Base-by-base conservation (phyloP, 1,284 basidiomycete genomes). In the Mycena citricolor region DNA sequence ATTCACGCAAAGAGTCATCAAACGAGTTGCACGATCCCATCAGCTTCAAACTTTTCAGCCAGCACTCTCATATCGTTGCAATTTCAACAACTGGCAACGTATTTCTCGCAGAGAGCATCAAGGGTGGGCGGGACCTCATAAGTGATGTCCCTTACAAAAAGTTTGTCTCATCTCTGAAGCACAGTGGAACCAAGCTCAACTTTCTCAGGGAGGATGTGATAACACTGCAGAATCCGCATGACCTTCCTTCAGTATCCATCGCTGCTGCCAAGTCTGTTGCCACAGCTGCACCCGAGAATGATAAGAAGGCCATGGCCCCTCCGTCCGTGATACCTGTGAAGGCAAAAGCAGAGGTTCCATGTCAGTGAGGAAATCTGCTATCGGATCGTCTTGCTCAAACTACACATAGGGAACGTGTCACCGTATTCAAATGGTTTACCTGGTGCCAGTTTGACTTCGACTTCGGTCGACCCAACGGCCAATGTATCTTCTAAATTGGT, bases 371-470 rank as follows among this genome's bases (percentile, higher is more conserved):
- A 28, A 37, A 16, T 25, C 44, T 30, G 39, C 12, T 29, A 35
- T 36, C 32, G 32, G 12, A 8, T 42, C n/a, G 17, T 29, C 14
- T 39, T 32, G 24, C 48, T 35, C 33, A 16, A n/a, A 14, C 49
- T 38, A 12, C 41, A 26, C 16, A 4, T 56, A 88, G 92, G 94
- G 82, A 97, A 97, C 61, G 77, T 90, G 4, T 92, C 92, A 4
- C 90, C 91, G 5, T 93, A 90, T 61, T 93, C 92, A 0, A 93
- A 78, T 24, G 94, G 94, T n/a, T 73, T 86, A 33, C 80, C 91
- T 1, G 94, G 94, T 21, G 95, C 95, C 2, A 92, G 92, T 2
- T 70, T 99, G 36, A 99, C 97, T 0, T 94, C 90, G 3, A 97
- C 95, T 0, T 86, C 91, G 1, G 77, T 94, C 32, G 90, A 90